phyloP scores from a whole-genome alignment of 1,284 basidiomycete species.

The Vanrija pseudolonga region DNA sequence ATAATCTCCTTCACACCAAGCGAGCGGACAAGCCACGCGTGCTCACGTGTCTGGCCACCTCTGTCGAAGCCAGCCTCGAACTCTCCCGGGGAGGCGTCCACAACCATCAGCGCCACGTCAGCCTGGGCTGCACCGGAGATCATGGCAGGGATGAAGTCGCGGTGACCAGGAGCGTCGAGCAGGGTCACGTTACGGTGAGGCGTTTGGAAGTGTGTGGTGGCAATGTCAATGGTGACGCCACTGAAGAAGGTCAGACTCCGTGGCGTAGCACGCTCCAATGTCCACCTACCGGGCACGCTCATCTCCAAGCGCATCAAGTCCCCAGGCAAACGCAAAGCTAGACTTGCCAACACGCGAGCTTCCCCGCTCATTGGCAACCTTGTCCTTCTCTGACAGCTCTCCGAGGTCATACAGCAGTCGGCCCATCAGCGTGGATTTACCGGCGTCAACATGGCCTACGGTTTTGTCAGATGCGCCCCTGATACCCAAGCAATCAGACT shows the following conservation, averaged over 20 bases:
- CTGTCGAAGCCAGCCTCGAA: constrained; percentile 94
- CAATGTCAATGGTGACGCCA: constrained; percentile 97
- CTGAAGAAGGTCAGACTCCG: constrained; percentile 50
- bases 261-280: constrained; percentile 23
- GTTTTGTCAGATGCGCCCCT: constrained; percentile 11
- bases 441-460: constrained; percentile 99
- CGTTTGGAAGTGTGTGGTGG: constrained; percentile 75
- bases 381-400: constrained; percentile 76
- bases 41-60: constrained; percentile 95
- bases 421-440: constrained; percentile 97
- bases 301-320: constrained; percentile 86
- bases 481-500: constrained; percentile 32
- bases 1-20: constrained; percentile 91
- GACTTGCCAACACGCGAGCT: constrained; percentile 86
- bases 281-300: constrained; percentile 74
- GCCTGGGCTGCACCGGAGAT: constrained; percentile 97
- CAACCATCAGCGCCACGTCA: constrained; percentile 90
- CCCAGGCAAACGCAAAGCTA: constrained; percentile 98
- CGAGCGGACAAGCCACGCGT: constrained; percentile 85
- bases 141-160: constrained; percentile 99
- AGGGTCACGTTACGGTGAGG: constrained; percentile 78
- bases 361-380: constrained; percentile 81
- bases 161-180: constrained; percentile 93
- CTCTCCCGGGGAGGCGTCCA: constrained; percentile 84
- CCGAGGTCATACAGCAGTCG: constrained; percentile 89